Percentiles rank a stretch among this genome's conserved stretches.
These are phyloP conservation scores for Termitomyces sp. DNA, from an alignment of 768 basidiomycete species.

Conservation along the genomic window DNA sequence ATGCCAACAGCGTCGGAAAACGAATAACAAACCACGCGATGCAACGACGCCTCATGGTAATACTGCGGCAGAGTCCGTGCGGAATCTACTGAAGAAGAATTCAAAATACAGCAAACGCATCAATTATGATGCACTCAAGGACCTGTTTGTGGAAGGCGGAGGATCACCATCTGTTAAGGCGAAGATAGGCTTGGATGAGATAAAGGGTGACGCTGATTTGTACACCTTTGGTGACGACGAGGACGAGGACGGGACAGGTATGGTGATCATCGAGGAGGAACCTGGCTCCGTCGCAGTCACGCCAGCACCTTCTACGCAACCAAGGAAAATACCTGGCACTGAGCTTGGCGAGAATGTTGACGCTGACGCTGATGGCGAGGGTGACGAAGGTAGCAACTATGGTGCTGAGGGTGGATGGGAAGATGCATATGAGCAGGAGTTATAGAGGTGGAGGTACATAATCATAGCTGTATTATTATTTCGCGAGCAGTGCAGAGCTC, in stretches of 20 bases:
- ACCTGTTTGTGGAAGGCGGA: conserved; percentile 57
- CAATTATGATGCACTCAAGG: conserved; percentile 87
- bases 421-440: conserved; percentile 70
- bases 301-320: conserved; percentile 13
- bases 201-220: conserved; percentile 38
- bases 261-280: conserved; percentile 41
- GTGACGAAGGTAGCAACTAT: conserved; percentile 36
- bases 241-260: conserved; percentile 22
- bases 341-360: conserved; percentile 15
- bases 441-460: conserved; percentile 21
- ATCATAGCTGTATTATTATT: neutral
- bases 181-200: conserved; percentile 30
- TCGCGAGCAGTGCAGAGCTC: neutral
- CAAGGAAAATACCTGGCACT: conserved; percentile 16
- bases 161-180: conserved; percentile 22
- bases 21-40: conserved; percentile 58
- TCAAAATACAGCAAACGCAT: conserved; percentile 87
- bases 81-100: conserved; percentile 77
- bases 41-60: conserved; percentile 62
- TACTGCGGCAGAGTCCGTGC: conserved; percentile 73
- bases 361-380: conserved; percentile 28
- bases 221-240: conserved; percentile 37
- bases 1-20: conserved; percentile 59
- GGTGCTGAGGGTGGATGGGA: conserved; percentile 49
- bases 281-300: conserved; percentile 15